phyloP scores from a whole-genome alignment of 1,284 basidiomycete genomes.

The Irpex sp. region DNA sequence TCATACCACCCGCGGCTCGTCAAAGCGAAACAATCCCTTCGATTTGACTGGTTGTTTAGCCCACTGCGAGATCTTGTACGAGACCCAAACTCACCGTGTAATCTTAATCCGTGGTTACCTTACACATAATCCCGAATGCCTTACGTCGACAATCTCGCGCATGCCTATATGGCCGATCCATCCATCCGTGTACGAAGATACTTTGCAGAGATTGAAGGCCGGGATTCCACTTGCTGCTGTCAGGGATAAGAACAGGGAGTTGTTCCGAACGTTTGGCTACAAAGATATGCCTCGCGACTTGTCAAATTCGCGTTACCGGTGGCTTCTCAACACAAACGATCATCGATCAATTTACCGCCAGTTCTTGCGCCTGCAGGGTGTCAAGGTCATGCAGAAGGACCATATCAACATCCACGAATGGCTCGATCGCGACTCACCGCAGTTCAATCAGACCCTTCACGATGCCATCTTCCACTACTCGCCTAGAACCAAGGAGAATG shows the following conservation, averaged over 20 bases:
- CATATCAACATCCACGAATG: constrained; percentile 5
- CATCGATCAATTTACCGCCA: constrained; percentile 1
- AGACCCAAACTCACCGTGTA: too few relatives aligned
- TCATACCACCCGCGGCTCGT: too few relatives aligned
- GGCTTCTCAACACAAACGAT: not conserved
- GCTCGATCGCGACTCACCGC: constrained; percentile 5
- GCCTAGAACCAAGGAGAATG: constrained; percentile 10
- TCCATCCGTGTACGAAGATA: too few relatives aligned
- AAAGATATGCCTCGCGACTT: not conserved
- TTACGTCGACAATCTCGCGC: too few relatives aligned
- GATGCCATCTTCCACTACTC: constrained; percentile 7
- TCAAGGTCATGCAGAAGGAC: not conserved
- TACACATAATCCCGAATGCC: too few relatives aligned
- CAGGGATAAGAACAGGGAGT: not conserved
- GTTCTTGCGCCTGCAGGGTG: not conserved
- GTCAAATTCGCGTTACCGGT: not conserved
- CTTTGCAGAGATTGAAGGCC: not conserved
- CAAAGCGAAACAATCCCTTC: too few relatives aligned
- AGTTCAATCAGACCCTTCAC: not conserved
- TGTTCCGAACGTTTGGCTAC: not conserved
- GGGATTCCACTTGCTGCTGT: not conserved
- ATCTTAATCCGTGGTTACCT: too few relatives aligned
- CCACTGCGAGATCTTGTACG: too few relatives aligned
- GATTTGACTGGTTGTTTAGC: too few relatives aligned
- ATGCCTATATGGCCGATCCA: too few relatives aligned